phyloP scores from a whole-genome alignment of 805 yeast genomes.

The Saccharomycopsis sp. region DNA sequence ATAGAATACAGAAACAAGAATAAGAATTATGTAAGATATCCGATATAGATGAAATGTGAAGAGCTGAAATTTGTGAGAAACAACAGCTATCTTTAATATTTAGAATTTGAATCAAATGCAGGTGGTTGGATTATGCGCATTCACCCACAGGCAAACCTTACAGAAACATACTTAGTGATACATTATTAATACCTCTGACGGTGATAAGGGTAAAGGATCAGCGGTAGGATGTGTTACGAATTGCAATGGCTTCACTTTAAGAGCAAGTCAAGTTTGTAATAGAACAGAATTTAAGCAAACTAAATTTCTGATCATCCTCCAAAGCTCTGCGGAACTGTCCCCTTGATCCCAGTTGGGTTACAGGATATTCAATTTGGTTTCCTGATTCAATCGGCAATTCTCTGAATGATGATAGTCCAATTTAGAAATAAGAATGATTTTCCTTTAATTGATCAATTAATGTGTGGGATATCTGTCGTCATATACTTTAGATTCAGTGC shows the following conservation, averaged over 20 bases:
- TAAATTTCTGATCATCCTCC: background rate
- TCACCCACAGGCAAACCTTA: background rate
- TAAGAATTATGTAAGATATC: background rate
- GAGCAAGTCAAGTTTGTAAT: background rate
- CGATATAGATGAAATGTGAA: background rate
- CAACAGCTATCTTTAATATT: background rate
- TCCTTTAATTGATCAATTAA: background rate
- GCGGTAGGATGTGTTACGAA: background rate
- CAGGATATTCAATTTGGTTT: conserved; percentile 2
- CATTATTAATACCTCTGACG: too few relatives aligned
- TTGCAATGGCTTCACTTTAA: background rate
- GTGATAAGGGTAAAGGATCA: background rate
- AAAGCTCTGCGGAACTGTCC: background rate
- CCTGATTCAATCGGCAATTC: background rate
- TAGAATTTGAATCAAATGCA: background rate
- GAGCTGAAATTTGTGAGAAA: background rate
- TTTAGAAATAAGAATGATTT: background rate
- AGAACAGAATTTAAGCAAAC: background rate
- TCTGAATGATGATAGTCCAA: background rate
- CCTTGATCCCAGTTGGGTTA: conserved; percentile 1
- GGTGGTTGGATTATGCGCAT: background rate
- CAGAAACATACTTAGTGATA: background rate
- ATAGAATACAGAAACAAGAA: too few relatives aligned
- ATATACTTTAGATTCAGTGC: background rate
- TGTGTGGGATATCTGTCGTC: background rate